Conservation (phyloP, 1,284 basidiomycete species). For the Cryptococcus sp. region DNA sequence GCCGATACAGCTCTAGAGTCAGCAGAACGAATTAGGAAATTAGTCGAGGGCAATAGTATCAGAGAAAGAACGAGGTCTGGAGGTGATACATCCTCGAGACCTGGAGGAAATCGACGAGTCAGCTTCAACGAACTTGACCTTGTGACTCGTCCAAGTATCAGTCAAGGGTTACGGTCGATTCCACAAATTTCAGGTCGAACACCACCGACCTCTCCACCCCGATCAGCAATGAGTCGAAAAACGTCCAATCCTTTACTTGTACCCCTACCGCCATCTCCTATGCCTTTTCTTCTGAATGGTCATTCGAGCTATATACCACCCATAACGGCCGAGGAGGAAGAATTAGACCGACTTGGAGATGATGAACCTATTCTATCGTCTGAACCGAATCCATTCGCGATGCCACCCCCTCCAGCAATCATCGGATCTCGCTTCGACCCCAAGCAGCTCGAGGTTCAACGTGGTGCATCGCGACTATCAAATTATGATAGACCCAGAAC, state of each 20-base stretch:
- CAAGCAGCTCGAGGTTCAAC: constrained; percentile 23
- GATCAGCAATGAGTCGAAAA: not conserved
- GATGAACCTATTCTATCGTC: constrained; percentile 6
- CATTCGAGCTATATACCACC: not conserved
- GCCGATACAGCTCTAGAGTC: constrained; percentile 7
- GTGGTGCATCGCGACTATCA: not conserved
- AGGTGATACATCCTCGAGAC: not conserved
- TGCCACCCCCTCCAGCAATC: constrained; percentile 35
- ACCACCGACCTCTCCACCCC: not conserved
- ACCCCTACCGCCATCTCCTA: constrained; percentile 15
- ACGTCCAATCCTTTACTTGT: constrained; percentile 18
- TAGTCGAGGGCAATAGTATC: constrained; percentile 4
- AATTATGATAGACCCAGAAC: no score
- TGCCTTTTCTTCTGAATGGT: not conserved
- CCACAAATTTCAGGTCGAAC: no score
- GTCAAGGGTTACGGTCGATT: not conserved
- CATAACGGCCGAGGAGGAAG: constrained; percentile 11
- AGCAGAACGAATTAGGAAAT: constrained; percentile 5
- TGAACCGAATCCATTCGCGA: constrained; percentile 39
- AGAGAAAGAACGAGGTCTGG: not conserved
- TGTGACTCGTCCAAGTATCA: not conserved
- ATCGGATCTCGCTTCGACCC: constrained; percentile 42
- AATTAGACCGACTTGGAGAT: not conserved
- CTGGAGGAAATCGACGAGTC: not conserved
- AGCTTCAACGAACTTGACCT: not conserved